These are phyloP conservation scores for Salix udensis DNA, from an alignment of 345 rosid genomes.

Conservation along the genomic window DNA sequence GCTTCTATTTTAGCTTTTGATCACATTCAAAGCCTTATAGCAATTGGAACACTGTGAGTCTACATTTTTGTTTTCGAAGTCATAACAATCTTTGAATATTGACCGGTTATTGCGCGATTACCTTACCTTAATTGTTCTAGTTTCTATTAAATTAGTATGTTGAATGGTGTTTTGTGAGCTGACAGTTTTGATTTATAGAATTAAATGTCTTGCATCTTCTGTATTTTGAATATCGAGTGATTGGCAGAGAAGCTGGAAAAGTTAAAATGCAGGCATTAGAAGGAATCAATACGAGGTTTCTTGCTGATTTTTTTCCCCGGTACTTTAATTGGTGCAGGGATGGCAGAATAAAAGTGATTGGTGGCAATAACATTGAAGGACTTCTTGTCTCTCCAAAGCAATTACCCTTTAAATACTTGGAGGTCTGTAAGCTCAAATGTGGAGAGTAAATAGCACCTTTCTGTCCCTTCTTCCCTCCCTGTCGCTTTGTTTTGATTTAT, in stretches of 20 bases:
- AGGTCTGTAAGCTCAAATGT: slow-evolving; percentile 14
- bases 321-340: slow-evolving; percentile 13
- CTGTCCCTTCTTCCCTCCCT: background rate
- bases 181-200: background rate
- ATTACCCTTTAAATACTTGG: slow-evolving; percentile 20
- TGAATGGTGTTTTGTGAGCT: background rate
- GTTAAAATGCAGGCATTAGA: background rate
- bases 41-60: slow-evolving; percentile 29
- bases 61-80: background rate
- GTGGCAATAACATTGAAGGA: slow-evolving; percentile 25
- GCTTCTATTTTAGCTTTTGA: slow-evolving; percentile 28
- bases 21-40: slow-evolving; percentile 28
- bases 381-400: slow-evolving; percentile 21
- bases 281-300: background rate
- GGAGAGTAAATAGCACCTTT: background rate
- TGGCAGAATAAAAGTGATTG: slow-evolving; percentile 31
- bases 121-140: background rate
- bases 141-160: background rate
- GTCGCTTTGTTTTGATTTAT: background rate
- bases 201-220: background rate
- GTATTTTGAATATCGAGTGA: background rate
- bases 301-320: background rate
- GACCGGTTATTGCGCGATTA: background rate
- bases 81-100: background rate
- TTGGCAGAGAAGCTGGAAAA: background rate